Base-by-base conservation (phyloP, 1,139 yeast genomes). In the Suhomyces taliae region DNA sequence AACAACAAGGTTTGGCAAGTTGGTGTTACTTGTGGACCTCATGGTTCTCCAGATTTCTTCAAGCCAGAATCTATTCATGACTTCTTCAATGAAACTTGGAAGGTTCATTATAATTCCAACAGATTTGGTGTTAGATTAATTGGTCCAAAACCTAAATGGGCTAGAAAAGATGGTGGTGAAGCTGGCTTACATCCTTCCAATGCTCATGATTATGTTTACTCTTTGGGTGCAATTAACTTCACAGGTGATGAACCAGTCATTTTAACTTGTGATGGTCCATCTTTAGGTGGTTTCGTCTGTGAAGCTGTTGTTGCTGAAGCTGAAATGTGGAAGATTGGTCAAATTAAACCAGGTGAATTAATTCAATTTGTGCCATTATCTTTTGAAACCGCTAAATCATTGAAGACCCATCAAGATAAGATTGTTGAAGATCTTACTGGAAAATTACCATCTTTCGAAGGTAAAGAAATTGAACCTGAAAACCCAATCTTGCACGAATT, bases 161-260 rank as follows among this genome's bases (percentile, higher is more conserved):
- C 97, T 8, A 83, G 98, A 71, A 67, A 78, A n/a, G 96, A 90
- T 66, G 99, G 98, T 69, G 99, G 98, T 48, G 97, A 90, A 63
- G 98, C 95, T 51, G 99, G 99, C 49, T 75, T 91, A 62, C 99
- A 93, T 72, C 99, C 99, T 46, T 90, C 97, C 14, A 93, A 93
- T 69, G 93, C 97, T 41, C 98, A 91, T 64, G 99, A 93, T 72
- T 93, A 93, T 64, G 98, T 91, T 44, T 93, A 93, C 66, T 89
- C 98, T 1, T 74, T 91, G 51, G 98, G 99, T 60, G 98, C 98
- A 34, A 85, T 93, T 66, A 93, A 93, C 68, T 93, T 93, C 64
- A 91, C 98, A 31, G 99, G 99, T 68, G 98, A 93, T 68, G 98
- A 91, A 67, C 98, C 98, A 4, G 99, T 93, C 34, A 90, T 93